Evolutionary conservation across 768 basidiomycete genomes (phyloP).

Genomic region (Trametes cubensis): DNA sequence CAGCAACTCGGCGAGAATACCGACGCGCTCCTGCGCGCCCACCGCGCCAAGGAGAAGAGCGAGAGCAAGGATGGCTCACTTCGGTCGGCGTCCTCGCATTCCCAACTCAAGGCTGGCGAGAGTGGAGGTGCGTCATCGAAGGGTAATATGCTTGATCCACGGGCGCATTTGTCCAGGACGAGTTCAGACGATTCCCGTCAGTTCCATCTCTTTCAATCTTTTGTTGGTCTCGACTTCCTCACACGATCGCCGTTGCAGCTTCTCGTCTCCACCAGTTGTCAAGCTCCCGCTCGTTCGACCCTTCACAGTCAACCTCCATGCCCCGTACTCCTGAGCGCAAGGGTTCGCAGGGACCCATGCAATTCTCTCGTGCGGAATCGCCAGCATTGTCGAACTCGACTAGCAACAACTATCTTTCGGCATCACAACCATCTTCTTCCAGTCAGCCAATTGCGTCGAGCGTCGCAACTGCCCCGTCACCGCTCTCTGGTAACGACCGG

Average conservation of each 20-base stretch:
- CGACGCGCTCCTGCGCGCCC: conserved; percentile 41
- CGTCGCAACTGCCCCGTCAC: conserved; percentile 15
- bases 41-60: conserved; percentile 35
- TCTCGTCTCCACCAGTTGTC: conserved; percentile 19
- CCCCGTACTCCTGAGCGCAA: conserved; percentile 28
- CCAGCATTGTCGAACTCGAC: conserved; percentile 1
- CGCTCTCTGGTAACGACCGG: conserved; percentile 16
- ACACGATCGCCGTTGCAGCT: conserved; percentile 8
- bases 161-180: conserved; percentile 28
- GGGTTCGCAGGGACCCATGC: conserved; percentile 26
- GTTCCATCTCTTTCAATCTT: conserved; percentile 12
- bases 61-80: conserved; percentile 34
- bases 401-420: neutral
- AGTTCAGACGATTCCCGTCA: conserved; percentile 41
- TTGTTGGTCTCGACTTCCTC: neutral
- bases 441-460: conserved; percentile 1
- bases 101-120: conserved; percentile 33
- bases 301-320: conserved; percentile 9
- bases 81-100: conserved; percentile 35
- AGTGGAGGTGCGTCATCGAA: conserved; percentile 23
- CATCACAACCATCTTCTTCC: conserved; percentile 3
- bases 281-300: conserved; percentile 21
- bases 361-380: conserved; percentile 12
- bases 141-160: conserved; percentile 31
- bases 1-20: conserved; percentile 46